These are phyloP conservation scores for Coemansia sp. DNA, from an alignment of 192 early-diverging fungal genomes.

Conservation along the genomic window DNA sequence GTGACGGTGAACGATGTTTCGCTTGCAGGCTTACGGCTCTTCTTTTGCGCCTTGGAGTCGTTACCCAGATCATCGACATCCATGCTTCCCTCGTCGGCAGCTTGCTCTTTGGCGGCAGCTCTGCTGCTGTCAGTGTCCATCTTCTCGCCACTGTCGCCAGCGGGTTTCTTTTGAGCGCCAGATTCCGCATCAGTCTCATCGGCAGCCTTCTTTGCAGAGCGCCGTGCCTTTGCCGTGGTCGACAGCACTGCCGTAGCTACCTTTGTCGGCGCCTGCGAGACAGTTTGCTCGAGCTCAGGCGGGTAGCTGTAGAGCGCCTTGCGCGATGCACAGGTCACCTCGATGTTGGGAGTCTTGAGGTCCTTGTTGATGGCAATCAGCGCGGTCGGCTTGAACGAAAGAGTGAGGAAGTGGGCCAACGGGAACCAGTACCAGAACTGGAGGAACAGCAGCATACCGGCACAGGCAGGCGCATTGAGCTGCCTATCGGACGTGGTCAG, in stretches of 20 bases:
- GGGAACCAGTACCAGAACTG: slow-evolving; percentile 99
- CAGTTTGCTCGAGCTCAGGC: slow-evolving; percentile 77
- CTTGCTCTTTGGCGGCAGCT: not conserved
- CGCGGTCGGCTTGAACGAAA: slow-evolving; percentile 94
- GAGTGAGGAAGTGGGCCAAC: slow-evolving; percentile 90
- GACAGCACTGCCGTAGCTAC: slow-evolving; percentile 94
- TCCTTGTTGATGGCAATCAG: slow-evolving; percentile 93
- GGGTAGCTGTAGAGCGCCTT: slow-evolving; percentile 95
- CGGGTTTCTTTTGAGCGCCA: slow-evolving; percentile 7
- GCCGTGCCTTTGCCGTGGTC: slow-evolving; percentile 92
- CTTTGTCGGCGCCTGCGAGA: slow-evolving; percentile 46
- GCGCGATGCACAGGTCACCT: slow-evolving; percentile 81
- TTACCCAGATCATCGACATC: slow-evolving; percentile 35
- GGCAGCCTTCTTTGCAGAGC: slow-evolving; percentile 77
- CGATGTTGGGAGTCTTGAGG: slow-evolving; percentile 82
- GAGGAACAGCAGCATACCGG: slow-evolving; percentile 97
- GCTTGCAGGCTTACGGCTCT: slow-evolving; percentile 62
- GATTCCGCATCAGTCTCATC: slow-evolving; percentile 48
- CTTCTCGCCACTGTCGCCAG: not conserved
- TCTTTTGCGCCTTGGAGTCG: slow-evolving; percentile 40
- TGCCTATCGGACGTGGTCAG: slow-evolving; percentile 86
- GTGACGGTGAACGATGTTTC: slow-evolving; percentile 73
- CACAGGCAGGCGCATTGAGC: slow-evolving; percentile 92
- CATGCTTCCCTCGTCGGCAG: slow-evolving; percentile 31
- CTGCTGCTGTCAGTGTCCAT: slow-evolving; percentile 7